Conservation (phyloP, 2,329 filamentous ascomycete genomes). For the Hypoxylon sp. region DNA sequence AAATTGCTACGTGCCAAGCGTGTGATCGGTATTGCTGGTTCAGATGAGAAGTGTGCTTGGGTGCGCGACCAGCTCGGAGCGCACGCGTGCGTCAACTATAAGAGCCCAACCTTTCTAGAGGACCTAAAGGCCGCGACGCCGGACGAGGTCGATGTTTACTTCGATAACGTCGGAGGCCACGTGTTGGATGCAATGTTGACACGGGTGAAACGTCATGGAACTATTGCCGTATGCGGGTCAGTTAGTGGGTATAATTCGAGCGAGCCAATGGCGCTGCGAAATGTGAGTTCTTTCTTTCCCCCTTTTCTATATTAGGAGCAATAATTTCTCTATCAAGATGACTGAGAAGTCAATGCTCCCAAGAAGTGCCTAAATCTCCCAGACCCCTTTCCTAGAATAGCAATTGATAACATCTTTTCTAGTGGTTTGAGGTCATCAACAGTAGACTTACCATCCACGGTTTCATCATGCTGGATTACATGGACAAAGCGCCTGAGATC, state of each 20-base stretch:
- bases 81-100: conserved; percentile 69
- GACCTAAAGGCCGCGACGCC: conserved; percentile 62
- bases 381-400: too few species aligned
- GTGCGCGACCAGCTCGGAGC: conserved; percentile 63
- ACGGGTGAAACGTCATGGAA: conserved; percentile 57
- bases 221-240: conserved; percentile 59
- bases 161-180: conserved; percentile 64
- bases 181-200: conserved; percentile 62
- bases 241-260: conserved; percentile 58
- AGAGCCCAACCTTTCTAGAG: conserved; percentile 59
- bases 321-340: too few species aligned
- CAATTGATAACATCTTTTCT: too few species aligned
- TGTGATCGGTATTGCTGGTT: conserved; percentile 66
- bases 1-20: conserved; percentile 60
- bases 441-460: conserved; percentile 58
- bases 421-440: conserved; percentile 59
- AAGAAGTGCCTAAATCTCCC: too few species aligned
- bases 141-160: conserved; percentile 65
- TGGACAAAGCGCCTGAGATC: conserved; percentile 47
- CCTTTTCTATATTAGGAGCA: too few species aligned
- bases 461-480: conserved; percentile 59
- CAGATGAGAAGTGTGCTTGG: conserved; percentile 65
- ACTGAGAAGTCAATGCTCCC: too few species aligned
- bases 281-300: conserved; percentile 35
- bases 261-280: conserved; percentile 53